These are phyloP conservation scores for Paramecium biaurelia DNA, from an alignment of 73 alveolate species.

Conservation along the genomic window DNA sequence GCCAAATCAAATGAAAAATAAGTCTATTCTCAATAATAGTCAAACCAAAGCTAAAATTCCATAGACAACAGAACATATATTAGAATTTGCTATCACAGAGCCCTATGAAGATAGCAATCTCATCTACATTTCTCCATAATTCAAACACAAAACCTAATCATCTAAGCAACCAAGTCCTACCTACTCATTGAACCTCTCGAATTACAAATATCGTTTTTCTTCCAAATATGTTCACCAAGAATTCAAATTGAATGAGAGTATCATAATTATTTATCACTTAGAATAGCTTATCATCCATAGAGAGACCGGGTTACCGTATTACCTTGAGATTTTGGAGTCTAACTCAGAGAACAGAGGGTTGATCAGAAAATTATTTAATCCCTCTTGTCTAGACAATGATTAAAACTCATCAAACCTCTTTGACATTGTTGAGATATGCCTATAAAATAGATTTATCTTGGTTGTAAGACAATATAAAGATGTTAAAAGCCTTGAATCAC, in stretches of 20 bases:
- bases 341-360: neutral
- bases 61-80: neutral
- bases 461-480: neutral
- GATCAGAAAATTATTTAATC: neutral
- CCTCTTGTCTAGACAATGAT: neutral
- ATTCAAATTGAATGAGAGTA: neutral
- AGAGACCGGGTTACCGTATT: neutral
- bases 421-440: neutral
- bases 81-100: neutral
- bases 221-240: neutral
- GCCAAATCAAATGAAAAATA: neutral
- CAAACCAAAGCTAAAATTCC: neutral
- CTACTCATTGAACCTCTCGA: neutral
- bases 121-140: neutral
- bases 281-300: neutral
- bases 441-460: neutral
- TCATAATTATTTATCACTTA: neutral
- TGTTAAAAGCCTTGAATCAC: neutral
- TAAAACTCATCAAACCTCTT: neutral
- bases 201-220: neutral
- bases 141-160: neutral
- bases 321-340: neutral
- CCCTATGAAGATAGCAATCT: neutral
- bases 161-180: neutral
- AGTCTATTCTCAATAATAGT: neutral